Percentiles rank a stretch among this genome's conserved stretches.
These are phyloP conservation scores for Fusarium sp. DNA, from an alignment of 2,329 filamentous ascomycete genomes.

Conservation along the genomic window DNA sequence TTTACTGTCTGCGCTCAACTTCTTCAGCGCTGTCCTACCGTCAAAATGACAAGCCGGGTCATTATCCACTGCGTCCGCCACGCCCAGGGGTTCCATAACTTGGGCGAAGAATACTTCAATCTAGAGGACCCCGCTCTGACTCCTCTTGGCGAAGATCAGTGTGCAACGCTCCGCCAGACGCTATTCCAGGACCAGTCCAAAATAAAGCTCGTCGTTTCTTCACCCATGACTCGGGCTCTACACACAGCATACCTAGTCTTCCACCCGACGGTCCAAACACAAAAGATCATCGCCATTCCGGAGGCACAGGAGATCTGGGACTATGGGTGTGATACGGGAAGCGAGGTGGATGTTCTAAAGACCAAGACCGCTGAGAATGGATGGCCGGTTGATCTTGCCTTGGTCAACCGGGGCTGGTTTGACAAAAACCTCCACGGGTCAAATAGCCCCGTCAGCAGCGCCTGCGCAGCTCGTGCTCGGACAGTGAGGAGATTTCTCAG, in stretches of 20 bases:
- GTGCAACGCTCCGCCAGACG: slow-evolving; percentile 25
- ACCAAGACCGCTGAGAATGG: slow-evolving; percentile 4
- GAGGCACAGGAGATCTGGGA: slow-evolving; percentile 40
- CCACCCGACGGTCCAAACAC: slow-evolving; percentile 17
- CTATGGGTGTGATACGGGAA: slow-evolving; percentile 37
- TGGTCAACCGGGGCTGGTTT: slow-evolving; percentile 26
- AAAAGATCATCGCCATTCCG: slow-evolving; percentile 32
- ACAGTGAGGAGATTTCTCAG: slow-evolving; percentile 33
- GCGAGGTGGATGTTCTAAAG: slow-evolving; percentile 3
- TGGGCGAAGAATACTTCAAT: slow-evolving; percentile 39
- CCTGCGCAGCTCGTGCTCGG: slow-evolving; percentile 27
- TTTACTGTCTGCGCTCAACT: not conserved
- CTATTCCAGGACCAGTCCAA: slow-evolving; percentile 39
- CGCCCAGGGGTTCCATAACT: slow-evolving; percentile 38
- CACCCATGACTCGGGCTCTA: slow-evolving; percentile 29
- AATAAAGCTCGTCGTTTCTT: slow-evolving; percentile 33
- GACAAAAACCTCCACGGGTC: slow-evolving; percentile 34
- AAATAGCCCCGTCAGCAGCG: slow-evolving; percentile 35
- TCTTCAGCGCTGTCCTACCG: not conserved
- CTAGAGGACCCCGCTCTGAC: slow-evolving; percentile 36
- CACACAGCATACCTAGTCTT: slow-evolving; percentile 36
- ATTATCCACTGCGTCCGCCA: slow-evolving; percentile 36
- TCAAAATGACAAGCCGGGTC: slow-evolving; percentile 26
- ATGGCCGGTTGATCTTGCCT: slow-evolving; percentile 35
- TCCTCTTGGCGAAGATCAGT: slow-evolving; percentile 37